These are phyloP conservation scores for Pyricularia pennisetigena DNA, from an alignment of 2,329 filamentous ascomycete genomes.

Conservation along the genomic window DNA sequence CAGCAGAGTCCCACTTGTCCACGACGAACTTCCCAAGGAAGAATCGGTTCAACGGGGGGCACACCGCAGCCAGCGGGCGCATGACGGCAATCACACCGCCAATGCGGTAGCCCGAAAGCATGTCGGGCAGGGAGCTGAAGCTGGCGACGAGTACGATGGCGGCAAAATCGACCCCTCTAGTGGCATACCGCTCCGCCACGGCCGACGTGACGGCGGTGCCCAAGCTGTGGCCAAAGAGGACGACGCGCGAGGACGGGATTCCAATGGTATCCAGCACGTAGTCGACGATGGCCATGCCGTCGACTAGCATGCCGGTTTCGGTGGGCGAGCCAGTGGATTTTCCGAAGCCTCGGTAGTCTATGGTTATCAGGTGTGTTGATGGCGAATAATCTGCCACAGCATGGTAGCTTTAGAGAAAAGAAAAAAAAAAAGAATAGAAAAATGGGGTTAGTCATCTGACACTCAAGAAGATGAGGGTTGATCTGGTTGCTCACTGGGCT, in stretches of 20 bases:
- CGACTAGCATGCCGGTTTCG: constrained; percentile 71
- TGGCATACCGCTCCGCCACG: constrained; percentile 59
- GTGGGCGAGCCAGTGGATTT: constrained; percentile 69
- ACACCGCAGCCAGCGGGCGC: constrained; percentile 58
- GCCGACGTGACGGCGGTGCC: constrained; percentile 77
- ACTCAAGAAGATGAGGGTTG: not conserved
- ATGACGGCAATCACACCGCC: constrained; percentile 71
- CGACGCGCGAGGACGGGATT: constrained; percentile 61
- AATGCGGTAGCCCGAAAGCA: constrained; percentile 70
- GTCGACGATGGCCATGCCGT: constrained; percentile 63
- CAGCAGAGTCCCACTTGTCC: constrained; percentile 73
- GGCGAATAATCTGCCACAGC: constrained; percentile 61
- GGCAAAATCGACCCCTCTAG: constrained; percentile 58
- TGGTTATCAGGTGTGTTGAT: constrained; percentile 66
- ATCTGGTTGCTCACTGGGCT: not conserved
- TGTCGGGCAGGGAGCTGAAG: constrained; percentile 63
- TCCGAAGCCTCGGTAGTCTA: constrained; percentile 88
- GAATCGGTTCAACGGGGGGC: constrained; percentile 49
- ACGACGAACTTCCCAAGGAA: constrained; percentile 50
- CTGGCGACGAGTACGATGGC: constrained; percentile 70
- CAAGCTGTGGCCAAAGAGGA: constrained; percentile 77
- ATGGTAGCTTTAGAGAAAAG: constrained; percentile 55
- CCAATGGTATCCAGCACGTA: constrained; percentile 57
- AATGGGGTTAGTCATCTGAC: not conserved
- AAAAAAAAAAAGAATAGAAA: too few relatives aligned